Percentiles rank a stretch among this genome's conserved stretches.
phyloP scores from a whole-genome alignment of 2,329 filamentous ascomycete genomes.

The Calonectria naviculata region DNA sequence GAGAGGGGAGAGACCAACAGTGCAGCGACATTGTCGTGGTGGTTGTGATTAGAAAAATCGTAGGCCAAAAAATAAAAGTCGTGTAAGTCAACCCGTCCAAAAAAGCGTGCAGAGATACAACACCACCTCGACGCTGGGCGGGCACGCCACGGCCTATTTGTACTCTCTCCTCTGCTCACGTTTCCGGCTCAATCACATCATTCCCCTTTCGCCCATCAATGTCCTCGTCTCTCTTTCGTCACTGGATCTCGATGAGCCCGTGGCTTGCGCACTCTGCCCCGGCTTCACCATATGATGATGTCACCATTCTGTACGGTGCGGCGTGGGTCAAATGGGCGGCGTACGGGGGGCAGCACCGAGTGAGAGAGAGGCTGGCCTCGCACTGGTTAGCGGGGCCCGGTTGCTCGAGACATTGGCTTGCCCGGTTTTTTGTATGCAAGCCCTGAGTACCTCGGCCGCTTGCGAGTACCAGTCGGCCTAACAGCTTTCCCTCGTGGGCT shows the following conservation, averaged over 20 bases:
- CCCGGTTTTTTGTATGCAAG: not conserved
- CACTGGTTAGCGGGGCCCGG: not conserved
- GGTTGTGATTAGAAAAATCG: not conserved
- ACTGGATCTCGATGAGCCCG: slow-evolving; percentile 31
- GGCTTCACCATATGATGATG: slow-evolving; percentile 54
- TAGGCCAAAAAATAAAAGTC: not conserved
- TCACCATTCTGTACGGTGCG: slow-evolving; percentile 48
- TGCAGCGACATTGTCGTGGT: slow-evolving; percentile 67
- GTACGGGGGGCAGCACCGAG: too few species aligned
- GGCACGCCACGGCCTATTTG: slow-evolving; percentile 36
- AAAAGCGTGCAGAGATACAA: slow-evolving; percentile 18
- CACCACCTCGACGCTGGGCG: not conserved
- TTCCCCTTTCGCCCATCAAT: slow-evolving; percentile 35
- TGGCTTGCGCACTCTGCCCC: slow-evolving; percentile 37
- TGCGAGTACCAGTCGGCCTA: not conserved
- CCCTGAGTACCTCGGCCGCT: not conserved
- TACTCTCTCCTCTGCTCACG: slow-evolving; percentile 25
- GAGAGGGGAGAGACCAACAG: slow-evolving; percentile 54
- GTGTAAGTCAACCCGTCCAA: slow-evolving; percentile 7
- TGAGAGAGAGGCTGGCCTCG: not conserved
- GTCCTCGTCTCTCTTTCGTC: slow-evolving; percentile 21
- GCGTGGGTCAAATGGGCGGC: slow-evolving; percentile 9
- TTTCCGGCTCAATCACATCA: not conserved
- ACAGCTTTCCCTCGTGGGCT: not conserved
- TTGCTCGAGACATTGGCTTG: not conserved